These are phyloP conservation scores for Saccharomyces pastorianus DNA, from an alignment of 1,139 yeast genomes.

Conservation along the genomic window DNA sequence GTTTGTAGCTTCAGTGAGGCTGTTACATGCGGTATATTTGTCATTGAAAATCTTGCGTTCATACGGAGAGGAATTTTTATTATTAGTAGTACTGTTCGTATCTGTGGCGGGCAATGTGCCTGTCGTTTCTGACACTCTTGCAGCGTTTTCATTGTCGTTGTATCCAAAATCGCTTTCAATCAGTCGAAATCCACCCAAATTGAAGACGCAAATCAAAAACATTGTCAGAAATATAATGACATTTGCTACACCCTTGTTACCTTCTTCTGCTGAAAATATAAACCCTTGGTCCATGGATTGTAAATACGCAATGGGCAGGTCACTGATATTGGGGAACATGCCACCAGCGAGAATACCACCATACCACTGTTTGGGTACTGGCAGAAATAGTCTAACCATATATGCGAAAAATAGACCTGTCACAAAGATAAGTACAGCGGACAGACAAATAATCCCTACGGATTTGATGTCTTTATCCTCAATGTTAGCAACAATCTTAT, in stretches of 20 bases:
- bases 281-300: slow-evolving; percentile 70
- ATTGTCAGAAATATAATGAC: slow-evolving; percentile 71
- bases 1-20: not conserved
- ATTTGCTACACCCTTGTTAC: slow-evolving; percentile 77
- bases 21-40: not conserved
- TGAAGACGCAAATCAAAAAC: slow-evolving; percentile 64
- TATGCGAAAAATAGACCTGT: slow-evolving; percentile 29
- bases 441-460: slow-evolving; percentile 64
- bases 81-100: slow-evolving; percentile 2
- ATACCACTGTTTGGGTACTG: slow-evolving; percentile 65
- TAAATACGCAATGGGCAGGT: slow-evolving; percentile 83
- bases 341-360: slow-evolving; percentile 84
- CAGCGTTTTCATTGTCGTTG: slow-evolving; percentile 27
- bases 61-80: not conserved
- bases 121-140: slow-evolving; percentile 6
- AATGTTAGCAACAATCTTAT: slow-evolving; percentile 65
- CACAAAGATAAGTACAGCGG: slow-evolving; percentile 26
- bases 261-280: slow-evolving; percentile 50
- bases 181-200: slow-evolving; percentile 65
- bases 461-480: slow-evolving; percentile 66
- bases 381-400: slow-evolving; percentile 31
- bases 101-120: slow-evolving; percentile 3
- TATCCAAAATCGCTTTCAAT: slow-evolving; percentile 59
- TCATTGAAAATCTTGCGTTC: not conserved
- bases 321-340: slow-evolving; percentile 66